These are phyloP conservation scores for Epichloe coenophiala DNA, from an alignment of 2,329 filamentous ascomycete genomes.

Conservation along the genomic window DNA sequence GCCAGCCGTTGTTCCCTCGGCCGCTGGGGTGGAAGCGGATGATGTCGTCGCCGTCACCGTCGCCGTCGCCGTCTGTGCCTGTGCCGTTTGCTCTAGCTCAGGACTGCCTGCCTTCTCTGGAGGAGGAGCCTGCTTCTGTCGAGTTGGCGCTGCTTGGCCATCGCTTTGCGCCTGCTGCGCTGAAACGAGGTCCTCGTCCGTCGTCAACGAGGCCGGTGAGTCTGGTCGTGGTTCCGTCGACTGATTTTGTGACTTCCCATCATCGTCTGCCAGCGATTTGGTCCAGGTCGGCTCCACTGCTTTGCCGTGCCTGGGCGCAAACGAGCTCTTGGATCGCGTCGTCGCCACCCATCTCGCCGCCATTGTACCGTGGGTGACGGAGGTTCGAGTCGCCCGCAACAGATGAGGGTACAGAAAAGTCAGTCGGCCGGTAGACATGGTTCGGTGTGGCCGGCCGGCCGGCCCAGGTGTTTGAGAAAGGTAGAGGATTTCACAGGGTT, in stretches of 20 bases:
- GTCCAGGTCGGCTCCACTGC: conserved; percentile 39
- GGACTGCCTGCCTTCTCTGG: not conserved
- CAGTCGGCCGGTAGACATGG: conserved; percentile 34
- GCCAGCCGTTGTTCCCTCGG: not conserved
- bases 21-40: too few species aligned
- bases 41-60: not conserved
- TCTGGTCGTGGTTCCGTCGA: conserved; percentile 6
- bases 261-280: not conserved
- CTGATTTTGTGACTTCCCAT: conserved; percentile 6
- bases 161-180: not conserved
- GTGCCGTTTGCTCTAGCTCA: not conserved
- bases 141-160: not conserved
- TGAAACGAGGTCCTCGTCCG: not conserved
- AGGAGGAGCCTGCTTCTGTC: not conserved
- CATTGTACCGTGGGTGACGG: not conserved
- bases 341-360: conserved; percentile 16
- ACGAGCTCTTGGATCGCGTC: conserved; percentile 29
- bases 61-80: not conserved
- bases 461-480: not conserved
- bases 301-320: conserved; percentile 45
- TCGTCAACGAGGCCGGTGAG: not conserved
- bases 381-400: conserved; percentile 33
- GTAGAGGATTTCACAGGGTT: not conserved
- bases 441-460: not conserved
- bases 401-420: conserved; percentile 58